phyloP scores from a whole-genome alignment of 75 land plant species.

The Pseudotsuga menziesii region DNA sequence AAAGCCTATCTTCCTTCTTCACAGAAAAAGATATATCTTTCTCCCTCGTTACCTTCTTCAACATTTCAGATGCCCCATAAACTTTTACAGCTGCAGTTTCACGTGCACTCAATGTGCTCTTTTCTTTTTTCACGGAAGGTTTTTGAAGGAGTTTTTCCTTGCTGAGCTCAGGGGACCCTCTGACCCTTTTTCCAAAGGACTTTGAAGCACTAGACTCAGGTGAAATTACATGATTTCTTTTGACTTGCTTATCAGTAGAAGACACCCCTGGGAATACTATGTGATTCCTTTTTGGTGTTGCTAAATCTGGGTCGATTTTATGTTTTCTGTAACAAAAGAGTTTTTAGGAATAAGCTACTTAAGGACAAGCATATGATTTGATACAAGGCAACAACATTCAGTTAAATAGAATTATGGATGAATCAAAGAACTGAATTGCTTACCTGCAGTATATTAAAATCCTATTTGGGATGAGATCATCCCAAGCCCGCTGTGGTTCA shows the following conservation, averaged over 20 bases:
- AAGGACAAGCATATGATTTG: neutral
- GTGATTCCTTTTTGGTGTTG: slow-evolving; percentile 70
- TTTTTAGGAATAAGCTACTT: neutral
- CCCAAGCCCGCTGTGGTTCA: slow-evolving; percentile 64
- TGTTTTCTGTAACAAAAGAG: slow-evolving; percentile 48
- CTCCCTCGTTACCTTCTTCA: neutral
- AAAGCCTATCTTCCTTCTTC: neutral
- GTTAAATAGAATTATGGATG: neutral
- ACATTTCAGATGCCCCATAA: neutral
- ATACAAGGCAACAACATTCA: neutral
- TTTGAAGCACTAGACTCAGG: neutral
- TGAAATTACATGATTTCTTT: neutral
- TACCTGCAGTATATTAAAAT: slow-evolving; percentile 76
- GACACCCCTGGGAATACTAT: slow-evolving; percentile 44
- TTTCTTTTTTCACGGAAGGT: slow-evolving; percentile 4
- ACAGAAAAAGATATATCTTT: neutral
- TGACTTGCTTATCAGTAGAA: neutral
- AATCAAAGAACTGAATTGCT: slow-evolving; percentile 6
- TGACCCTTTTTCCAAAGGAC: neutral
- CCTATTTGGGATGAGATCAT: slow-evolving; percentile 55
- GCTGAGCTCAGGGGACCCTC: neutral
- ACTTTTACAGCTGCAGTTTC: neutral
- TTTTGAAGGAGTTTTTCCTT: neutral
- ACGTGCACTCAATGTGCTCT: neutral
- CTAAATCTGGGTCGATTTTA: slow-evolving; percentile 38